Conservation (phyloP, 2,329 filamentous ascomycete genomes). For the Ascochyta rabiei region DNA sequence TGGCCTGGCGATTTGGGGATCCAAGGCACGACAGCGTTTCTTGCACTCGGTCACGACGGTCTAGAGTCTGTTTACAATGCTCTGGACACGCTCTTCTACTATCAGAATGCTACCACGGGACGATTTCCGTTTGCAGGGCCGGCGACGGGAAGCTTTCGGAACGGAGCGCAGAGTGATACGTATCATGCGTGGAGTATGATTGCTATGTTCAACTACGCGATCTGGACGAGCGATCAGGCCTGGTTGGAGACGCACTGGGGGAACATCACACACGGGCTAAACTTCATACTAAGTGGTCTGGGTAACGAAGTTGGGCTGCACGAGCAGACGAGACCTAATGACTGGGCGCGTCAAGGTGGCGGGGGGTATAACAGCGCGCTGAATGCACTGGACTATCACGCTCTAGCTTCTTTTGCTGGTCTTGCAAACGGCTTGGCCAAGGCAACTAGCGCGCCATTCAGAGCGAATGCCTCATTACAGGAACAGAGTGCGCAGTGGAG, state of each 20-base stretch:
- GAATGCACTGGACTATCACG: slow-evolving; percentile 43
- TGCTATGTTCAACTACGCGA: slow-evolving; percentile 27
- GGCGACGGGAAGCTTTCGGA: slow-evolving; percentile 10
- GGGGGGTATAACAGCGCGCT: slow-evolving; percentile 43
- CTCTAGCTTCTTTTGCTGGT: slow-evolving; percentile 25
- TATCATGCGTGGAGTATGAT: slow-evolving; percentile 32
- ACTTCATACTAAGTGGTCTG: slow-evolving; percentile 22
- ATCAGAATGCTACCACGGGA: slow-evolving; percentile 27
- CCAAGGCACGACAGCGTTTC: slow-evolving; percentile 13
- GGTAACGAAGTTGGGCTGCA: slow-evolving; percentile 19
- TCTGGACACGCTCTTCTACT: slow-evolving; percentile 26
- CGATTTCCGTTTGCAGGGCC: slow-evolving; percentile 28
- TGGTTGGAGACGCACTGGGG: slow-evolving; percentile 23
- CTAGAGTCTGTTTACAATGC: slow-evolving; percentile 22
- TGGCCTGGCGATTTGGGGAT: slow-evolving; percentile 40
- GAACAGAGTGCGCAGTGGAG: not conserved
- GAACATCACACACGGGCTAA: slow-evolving; percentile 19
- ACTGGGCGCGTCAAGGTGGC: slow-evolving; percentile 40
- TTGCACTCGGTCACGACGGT: slow-evolving; percentile 12
- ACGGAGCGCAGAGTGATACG: slow-evolving; percentile 26
- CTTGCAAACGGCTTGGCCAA: slow-evolving; percentile 21
- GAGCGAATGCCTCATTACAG: too few species aligned
- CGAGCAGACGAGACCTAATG: slow-evolving; percentile 28
- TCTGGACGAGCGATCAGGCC: slow-evolving; percentile 18
- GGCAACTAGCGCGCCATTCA: too few species aligned